Evolutionary conservation across 345 rosid genomes (phyloP).

Genomic region (Sapria himalayana): DNA sequence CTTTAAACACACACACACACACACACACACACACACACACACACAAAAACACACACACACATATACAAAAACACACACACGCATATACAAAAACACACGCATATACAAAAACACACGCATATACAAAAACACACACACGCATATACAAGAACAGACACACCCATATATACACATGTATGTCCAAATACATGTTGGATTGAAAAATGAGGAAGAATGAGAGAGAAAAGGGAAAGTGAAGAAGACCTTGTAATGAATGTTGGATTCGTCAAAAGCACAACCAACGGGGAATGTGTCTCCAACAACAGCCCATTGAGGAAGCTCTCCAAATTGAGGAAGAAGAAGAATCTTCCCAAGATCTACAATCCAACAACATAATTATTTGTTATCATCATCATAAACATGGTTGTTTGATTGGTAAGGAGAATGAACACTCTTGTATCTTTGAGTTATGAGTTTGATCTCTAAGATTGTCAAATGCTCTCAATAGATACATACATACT

Average conservation of each 20-base stretch:
- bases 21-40: no score
- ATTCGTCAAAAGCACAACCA: constrained; percentile 61
- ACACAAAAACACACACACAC: no score
- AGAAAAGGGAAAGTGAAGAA: background rate
- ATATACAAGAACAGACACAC: no score
- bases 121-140: no score
- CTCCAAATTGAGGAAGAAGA: constrained; percentile 54
- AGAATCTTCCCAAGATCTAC: constrained; percentile 77
- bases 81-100: no score
- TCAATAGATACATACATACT: no score
- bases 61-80: no score
- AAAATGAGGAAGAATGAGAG: background rate
- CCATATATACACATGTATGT: no score
- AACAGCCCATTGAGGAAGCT: constrained; percentile 85
- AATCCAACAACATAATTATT: background rate
- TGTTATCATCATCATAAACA: background rate
- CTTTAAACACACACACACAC: no score
- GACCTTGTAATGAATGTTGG: constrained; percentile 71
- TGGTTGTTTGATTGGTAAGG: background rate
- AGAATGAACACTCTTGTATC: background rate
- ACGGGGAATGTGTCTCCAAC: constrained; percentile 79
- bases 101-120: no score
- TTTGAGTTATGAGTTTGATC: background rate
- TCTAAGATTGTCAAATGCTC: background rate
- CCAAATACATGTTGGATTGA: background rate